These are phyloP conservation scores for Penicillium robsamsonii DNA, from an alignment of 495 filamentous ascomycete genomes.

Conservation along the genomic window DNA sequence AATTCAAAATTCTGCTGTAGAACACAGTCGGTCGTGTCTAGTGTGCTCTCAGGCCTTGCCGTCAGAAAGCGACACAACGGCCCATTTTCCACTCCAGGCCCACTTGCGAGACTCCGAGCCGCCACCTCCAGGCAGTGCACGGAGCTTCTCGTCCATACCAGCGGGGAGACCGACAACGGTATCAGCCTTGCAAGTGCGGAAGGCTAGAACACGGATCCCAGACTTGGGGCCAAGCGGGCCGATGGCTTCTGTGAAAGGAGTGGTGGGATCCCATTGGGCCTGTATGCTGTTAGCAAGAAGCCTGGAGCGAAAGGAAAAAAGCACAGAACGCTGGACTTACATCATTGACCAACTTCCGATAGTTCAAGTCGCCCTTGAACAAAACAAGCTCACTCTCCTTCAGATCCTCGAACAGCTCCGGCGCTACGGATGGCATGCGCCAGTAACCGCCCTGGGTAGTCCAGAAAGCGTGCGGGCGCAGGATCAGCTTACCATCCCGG, in stretches of 20 bases:
- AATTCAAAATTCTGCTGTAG: neutral
- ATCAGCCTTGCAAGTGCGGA: conserved; percentile 95
- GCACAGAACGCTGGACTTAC: conserved; percentile 48
- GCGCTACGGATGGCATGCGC: conserved; percentile 68
- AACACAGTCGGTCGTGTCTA: neutral
- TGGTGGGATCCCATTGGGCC: conserved; percentile 85
- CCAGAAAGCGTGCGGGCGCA: conserved; percentile 87
- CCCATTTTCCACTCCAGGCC: conserved; percentile 98
- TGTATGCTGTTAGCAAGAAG: conserved; percentile 30
- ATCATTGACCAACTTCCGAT: conserved; percentile 85
- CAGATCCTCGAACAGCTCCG: conserved; percentile 73
- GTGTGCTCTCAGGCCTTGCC: conserved; percentile 50
- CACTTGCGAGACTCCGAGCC: conserved; percentile 76
- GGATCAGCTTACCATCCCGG: conserved; percentile 72
- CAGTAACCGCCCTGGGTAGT: conserved; percentile 81
- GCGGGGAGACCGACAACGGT: conserved; percentile 83
- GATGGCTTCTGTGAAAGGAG: conserved; percentile 80
- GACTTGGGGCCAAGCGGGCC: conserved; percentile 80
- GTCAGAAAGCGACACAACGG: conserved; percentile 84
- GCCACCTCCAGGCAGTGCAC: conserved; percentile 61
- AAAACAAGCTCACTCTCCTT: conserved; percentile 83
- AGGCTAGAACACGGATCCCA: conserved; percentile 75
- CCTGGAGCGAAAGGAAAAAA: neutral
- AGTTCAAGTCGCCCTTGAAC: conserved; percentile 97
- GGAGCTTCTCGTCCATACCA: conserved; percentile 78